phyloP scores from a whole-genome alignment of 192 early-diverging fungal genomes.

The Mortierella antarctica region DNA sequence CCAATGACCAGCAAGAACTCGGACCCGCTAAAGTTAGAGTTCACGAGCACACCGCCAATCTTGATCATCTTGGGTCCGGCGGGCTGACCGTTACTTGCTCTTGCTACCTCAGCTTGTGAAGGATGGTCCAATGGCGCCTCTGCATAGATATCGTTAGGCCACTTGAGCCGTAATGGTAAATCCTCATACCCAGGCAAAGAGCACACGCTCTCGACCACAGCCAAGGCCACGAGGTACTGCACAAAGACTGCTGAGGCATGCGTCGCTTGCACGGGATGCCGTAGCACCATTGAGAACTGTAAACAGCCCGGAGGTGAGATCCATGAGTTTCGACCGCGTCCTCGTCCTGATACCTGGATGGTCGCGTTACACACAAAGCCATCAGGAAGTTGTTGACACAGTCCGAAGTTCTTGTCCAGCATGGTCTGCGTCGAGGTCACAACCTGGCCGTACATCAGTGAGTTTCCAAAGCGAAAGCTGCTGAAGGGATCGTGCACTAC shows the following conservation, averaged over 20 bases:
- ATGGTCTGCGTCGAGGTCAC: conserved; percentile 93
- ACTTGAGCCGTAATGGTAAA: conserved; percentile 90
- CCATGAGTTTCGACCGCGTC: conserved; percentile 95
- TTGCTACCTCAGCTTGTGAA: conserved; percentile 24
- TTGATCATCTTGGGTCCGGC: conserved; percentile 61
- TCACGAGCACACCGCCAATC: conserved; percentile 93
- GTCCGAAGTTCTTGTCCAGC: conserved; percentile 86
- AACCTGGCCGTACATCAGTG: conserved; percentile 81
- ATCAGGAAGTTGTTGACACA: conserved; percentile 73
- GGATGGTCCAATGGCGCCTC: conserved; percentile 46
- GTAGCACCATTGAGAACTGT: conserved; percentile 84
- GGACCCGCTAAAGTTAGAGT: conserved; percentile 76
- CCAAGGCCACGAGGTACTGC: conserved; percentile 92
- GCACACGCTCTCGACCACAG: conserved; percentile 84
- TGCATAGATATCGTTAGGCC: conserved; percentile 98
- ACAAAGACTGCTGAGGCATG: conserved; percentile 85
- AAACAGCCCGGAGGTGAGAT: conserved; percentile 92
- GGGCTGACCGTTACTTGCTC: conserved; percentile 18
- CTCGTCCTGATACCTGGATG: conserved; percentile 87
- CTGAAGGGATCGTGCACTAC: conserved; percentile 38
- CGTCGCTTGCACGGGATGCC: conserved; percentile 69
- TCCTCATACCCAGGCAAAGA: conserved; percentile 77
- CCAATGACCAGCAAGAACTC: conserved; percentile 89
- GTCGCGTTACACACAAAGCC: conserved; percentile 87
- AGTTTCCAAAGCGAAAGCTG: conserved; percentile 71